Percentiles rank a stretch among this genome's conserved stretches.
These are phyloP conservation scores for Escovopsis sp. DNA, from an alignment of 2,329 filamentous ascomycete genomes.

Conservation along the genomic window DNA sequence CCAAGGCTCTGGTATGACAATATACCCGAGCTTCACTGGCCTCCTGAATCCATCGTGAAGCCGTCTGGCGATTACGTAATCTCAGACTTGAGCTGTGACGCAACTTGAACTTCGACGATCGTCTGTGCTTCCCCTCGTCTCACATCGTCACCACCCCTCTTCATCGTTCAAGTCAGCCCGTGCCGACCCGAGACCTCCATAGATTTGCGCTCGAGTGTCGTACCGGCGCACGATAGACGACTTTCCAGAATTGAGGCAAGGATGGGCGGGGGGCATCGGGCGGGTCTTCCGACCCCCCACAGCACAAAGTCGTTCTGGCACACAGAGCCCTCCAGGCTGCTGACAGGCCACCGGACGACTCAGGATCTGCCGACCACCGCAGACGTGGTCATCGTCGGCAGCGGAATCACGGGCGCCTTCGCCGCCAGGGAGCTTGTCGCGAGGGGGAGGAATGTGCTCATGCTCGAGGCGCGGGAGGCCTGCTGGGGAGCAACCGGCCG, in stretches of 20 bases:
- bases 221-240: no score
- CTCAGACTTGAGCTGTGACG: no score
- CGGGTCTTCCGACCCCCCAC: slow-evolving; percentile 43
- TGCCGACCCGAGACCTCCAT: no score
- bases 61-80: no score
- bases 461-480: slow-evolving; percentile 65
- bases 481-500: slow-evolving; percentile 76
- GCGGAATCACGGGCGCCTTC: slow-evolving; percentile 62
- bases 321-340: slow-evolving; percentile 44
- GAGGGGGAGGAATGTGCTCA: slow-evolving; percentile 40
- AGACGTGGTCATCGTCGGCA: slow-evolving; percentile 59
- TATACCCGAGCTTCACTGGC: no score
- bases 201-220: no score
- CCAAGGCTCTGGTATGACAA: no score
- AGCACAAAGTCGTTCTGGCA: slow-evolving; percentile 62
- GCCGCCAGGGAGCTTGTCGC: slow-evolving; percentile 47
- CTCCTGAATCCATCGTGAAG: no score
- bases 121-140: no score
- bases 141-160: neutral
- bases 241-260: no score
- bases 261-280: slow-evolving; percentile 13
- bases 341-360: slow-evolving; percentile 56
- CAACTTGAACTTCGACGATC: no score
- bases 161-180: no score
- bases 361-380: slow-evolving; percentile 42